Conservation (phyloP, 2,329 filamentous ascomycete genomes). For the Knufia fluminis region DNA sequence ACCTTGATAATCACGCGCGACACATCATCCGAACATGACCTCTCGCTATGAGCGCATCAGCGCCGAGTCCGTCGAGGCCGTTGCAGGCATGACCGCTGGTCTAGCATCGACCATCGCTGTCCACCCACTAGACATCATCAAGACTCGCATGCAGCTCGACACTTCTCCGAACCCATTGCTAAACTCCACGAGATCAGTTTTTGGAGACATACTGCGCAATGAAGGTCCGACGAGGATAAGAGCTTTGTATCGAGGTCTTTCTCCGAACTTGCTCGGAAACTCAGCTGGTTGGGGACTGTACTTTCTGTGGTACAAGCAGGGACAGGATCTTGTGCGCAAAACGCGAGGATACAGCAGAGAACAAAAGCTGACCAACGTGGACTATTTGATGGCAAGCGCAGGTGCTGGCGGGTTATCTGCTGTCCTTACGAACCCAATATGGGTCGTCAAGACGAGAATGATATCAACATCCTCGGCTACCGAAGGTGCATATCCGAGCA, state of each 20-base stretch:
- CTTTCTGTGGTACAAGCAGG: constrained; percentile 64
- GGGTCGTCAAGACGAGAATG: constrained; percentile 98
- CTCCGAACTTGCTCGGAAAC: constrained; percentile 85
- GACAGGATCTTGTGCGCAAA: constrained; percentile 46
- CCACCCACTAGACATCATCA: constrained; percentile 90
- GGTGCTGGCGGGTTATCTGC: constrained; percentile 64
- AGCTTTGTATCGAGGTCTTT: constrained; percentile 79
- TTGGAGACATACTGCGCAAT: constrained; percentile 43
- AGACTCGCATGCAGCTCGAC: constrained; percentile 79
- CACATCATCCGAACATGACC: constrained; percentile 28
- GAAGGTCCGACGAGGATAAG: constrained; percentile 45
- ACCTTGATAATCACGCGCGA: constrained; percentile 8
- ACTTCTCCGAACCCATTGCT: constrained; percentile 39
- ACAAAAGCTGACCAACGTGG: constrained; percentile 42
- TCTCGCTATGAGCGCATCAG: constrained; percentile 49
- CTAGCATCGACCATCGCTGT: constrained; percentile 75
- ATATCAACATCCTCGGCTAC: constrained; percentile 68
- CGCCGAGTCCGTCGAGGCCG: constrained; percentile 72
- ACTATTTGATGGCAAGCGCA: constrained; percentile 74
- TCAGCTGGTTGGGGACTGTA: constrained; percentile 85
- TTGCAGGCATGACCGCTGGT: constrained; percentile 84
- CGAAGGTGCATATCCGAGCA: constrained; percentile 70
- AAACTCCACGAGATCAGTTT: constrained; percentile 46
- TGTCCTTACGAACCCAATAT: constrained; percentile 83
- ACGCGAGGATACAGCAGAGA: constrained; percentile 27